Evolutionary conservation across 805 yeast genomes (phyloP).

Genomic region (Hemisphaericaspora nanyangensis): DNA sequence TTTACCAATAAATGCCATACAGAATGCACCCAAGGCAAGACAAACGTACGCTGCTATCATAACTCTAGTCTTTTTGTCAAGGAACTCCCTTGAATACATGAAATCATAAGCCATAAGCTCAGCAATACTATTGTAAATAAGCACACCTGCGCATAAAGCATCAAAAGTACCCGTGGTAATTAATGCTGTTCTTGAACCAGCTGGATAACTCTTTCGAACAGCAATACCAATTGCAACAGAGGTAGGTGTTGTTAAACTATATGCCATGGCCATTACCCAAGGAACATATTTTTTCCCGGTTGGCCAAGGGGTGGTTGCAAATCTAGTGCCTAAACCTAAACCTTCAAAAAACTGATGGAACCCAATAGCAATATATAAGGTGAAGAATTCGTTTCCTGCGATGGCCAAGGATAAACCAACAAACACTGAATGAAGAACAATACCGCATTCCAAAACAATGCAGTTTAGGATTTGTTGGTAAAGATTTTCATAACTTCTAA

Average conservation of each 20-base stretch:
- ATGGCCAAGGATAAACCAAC: constrained; percentile 73
- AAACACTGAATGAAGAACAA: constrained; percentile 75
- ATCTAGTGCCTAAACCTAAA: constrained; percentile 74
- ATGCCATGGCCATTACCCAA: constrained; percentile 28
- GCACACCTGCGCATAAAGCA: constrained; percentile 32
- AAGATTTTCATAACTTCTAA: constrained; percentile 1
- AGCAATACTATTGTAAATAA: constrained; percentile 33
- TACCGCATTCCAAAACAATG: constrained; percentile 66
- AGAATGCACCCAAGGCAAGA: constrained; percentile 24
- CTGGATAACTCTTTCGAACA: constrained; percentile 29
- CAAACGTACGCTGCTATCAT: constrained; percentile 22
- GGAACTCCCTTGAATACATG: constrained; percentile 28
- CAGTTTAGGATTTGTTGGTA: constrained; percentile 13
- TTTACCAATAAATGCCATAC: constrained; percentile 31
- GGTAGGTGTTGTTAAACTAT: constrained; percentile 29
- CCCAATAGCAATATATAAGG: constrained; percentile 59
- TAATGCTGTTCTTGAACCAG: constrained; percentile 28
- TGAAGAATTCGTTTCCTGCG: constrained; percentile 66
- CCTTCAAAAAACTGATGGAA: constrained; percentile 83
- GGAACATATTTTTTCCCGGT: constrained; percentile 24
- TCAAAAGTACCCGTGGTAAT: constrained; percentile 33
- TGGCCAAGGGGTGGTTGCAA: constrained; percentile 33
- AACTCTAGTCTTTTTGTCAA: constrained; percentile 11
- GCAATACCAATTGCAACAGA: constrained; percentile 37
- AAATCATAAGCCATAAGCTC: constrained; percentile 40